Evolutionary conservation across 352 stramenopile species (phyloP).

Genomic region (Globisporangium echinulatum): DNA sequence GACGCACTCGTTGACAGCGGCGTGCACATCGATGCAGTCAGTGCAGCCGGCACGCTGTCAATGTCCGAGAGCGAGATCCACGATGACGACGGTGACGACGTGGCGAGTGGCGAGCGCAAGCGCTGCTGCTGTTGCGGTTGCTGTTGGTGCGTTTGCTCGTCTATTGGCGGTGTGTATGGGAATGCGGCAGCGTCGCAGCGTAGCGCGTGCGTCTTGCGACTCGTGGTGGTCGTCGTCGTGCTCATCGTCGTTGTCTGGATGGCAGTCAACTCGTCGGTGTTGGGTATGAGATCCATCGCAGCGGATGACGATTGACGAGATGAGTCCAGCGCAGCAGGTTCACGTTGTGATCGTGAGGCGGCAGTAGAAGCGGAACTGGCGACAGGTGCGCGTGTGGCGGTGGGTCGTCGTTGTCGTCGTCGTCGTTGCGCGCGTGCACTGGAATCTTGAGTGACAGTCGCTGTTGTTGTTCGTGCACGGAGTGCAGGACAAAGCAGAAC

Average conservation of each 20-base stretch:
- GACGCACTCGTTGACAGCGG: constrained; percentile 10
- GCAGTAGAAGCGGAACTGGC: background rate
- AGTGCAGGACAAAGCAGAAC: no score
- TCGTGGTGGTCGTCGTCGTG: background rate
- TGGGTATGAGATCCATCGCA: no score
- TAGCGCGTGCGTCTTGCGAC: background rate
- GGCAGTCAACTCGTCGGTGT: background rate
- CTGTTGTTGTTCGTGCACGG: no score
- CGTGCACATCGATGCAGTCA: background rate
- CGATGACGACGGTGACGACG: constrained; percentile 7
- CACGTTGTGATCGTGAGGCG: no score
- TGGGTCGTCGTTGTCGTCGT: background rate
- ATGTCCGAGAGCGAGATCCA: constrained; percentile 18
- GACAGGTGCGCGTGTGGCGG: background rate
- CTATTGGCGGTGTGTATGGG: background rate
- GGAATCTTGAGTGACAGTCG: background rate
- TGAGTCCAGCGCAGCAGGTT: no score
- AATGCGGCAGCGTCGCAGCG: constrained; percentile 2
- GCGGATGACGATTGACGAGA: no score
- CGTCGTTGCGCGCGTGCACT: background rate
- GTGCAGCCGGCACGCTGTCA: background rate
- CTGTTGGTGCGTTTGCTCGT: background rate
- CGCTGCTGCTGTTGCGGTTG: background rate
- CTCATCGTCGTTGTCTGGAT: background rate
- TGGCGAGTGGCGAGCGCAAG: background rate